Evolutionary conservation across 2,329 filamentous ascomycete species (phyloP), one percentile per base, ranked within the genome.

Genomic region (Fusarium staphyleae): DNA sequence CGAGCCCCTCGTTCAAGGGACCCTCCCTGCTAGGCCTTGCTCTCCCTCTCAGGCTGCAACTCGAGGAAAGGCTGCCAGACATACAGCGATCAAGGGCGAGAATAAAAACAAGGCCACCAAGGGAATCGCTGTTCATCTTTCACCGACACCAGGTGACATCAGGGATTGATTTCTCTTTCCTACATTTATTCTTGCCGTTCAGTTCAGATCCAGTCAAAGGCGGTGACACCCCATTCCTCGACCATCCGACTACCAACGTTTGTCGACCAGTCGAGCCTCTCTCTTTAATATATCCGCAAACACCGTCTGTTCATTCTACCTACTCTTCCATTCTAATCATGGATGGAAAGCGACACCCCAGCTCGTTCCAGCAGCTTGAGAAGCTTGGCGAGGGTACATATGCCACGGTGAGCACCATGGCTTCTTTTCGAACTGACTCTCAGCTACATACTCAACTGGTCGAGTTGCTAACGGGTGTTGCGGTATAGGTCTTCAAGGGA

Each of bases 331-430:
- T 33, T 61, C 67, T n/a, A n/a, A 73, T 55, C 56, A 98, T 98
- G 93, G 93, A 97, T 77, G 90, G 90, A 71, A 90, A 96, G 74
- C 83, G 90, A 70, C 91, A 97, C 70, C 93, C 93, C 50, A 96
- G 90, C 78, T 98, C 93, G 58, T 99, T 99, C 81, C 93, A 98
- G 83, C 95, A 98, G 86, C 85, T 98, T 74, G 95, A 99, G 78
- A 99, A 93, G 89, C 84, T 99, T 64, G 95, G 95, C 70, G 95
- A 99, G 80, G 95, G 95, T 57, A 99, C 95, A 26, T 99, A 99
- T 85, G 95, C 95, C 28, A 99, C 95, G 28, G 95, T 96, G 81
- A 70, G 87, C 13, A 30, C 13, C 13, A 15, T 32, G 11, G n/a
- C 26, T 22, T 43, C 40, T 13, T 22, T 3, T 32, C 36, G 16